Conservation (phyloP, 2,329 filamentous ascomycete species). For the Ophiocordyceps camponoti-leonardi region DNA sequence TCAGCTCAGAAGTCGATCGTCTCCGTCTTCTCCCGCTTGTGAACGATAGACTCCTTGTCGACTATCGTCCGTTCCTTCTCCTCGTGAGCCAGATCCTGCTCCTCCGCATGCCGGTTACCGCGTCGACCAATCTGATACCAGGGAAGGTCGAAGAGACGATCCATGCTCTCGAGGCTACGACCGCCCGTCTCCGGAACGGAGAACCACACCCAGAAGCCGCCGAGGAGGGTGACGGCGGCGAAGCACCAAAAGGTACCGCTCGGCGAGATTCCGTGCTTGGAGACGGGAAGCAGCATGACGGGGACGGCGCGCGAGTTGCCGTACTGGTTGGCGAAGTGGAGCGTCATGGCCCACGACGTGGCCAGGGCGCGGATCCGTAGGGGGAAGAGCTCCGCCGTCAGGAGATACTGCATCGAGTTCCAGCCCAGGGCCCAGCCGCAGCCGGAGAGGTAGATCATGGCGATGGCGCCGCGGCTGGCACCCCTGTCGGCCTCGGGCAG, state of each 20-base stretch:
- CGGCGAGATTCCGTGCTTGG: constrained; percentile 30
- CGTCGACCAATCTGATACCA: constrained; percentile 57
- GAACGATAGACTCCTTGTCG: neutral
- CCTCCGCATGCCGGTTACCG: constrained; percentile 34
- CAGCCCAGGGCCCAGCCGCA: constrained; percentile 55
- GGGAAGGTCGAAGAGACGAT: constrained; percentile 51
- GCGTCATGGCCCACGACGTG: constrained; percentile 56
- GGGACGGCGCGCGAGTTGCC: constrained; percentile 61
- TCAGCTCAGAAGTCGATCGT: too few species aligned
- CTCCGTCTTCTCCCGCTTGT: neutral
- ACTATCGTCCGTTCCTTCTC: constrained; percentile 27
- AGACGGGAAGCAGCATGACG: constrained; percentile 44
- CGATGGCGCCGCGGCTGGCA: constrained; percentile 49
- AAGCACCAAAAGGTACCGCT: constrained; percentile 69
- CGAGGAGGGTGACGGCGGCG: constrained; percentile 46
- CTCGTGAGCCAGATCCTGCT: constrained; percentile 21
- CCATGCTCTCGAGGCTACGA: constrained; percentile 50
- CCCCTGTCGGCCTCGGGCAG: constrained; percentile 30
- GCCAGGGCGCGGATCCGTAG: constrained; percentile 55
- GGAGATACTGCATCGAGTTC: constrained; percentile 65
- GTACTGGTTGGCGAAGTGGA: constrained; percentile 67
- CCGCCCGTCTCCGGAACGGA: constrained; percentile 58
- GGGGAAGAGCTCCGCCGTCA: constrained; percentile 64
- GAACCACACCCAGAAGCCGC: constrained; percentile 54
- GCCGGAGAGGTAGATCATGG: constrained; percentile 56